Evolutionary conservation across 805 yeast genomes (phyloP).

Genomic region (Yarrowia porcina): DNA sequence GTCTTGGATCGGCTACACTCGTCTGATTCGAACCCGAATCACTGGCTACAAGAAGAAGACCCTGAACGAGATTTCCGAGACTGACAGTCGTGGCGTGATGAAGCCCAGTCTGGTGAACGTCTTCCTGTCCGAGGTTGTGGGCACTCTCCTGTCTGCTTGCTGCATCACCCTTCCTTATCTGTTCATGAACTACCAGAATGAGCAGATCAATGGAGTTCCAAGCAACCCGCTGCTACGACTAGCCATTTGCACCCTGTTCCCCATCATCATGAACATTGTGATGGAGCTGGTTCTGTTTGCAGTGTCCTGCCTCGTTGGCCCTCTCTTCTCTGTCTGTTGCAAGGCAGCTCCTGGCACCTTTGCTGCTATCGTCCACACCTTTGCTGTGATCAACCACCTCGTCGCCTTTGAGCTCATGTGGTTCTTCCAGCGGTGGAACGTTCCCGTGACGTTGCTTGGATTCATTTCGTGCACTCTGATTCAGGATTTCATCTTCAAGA

Average conservation of each 20-base stretch:
- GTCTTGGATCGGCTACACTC: conserved; percentile 68
- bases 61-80: conserved; percentile 54
- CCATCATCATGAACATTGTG: conserved; percentile 32
- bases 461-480: conserved; percentile 53
- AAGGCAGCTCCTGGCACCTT: conserved; percentile 49
- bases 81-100: conserved; percentile 32
- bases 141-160: conserved; percentile 57
- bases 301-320: conserved; percentile 33
- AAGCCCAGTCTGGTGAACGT: conserved; percentile 70
- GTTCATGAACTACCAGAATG: conserved; percentile 51
- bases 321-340: conserved; percentile 44
- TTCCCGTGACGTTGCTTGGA: conserved; percentile 59
- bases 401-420: conserved; percentile 60
- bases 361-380: conserved; percentile 55
- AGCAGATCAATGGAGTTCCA: conserved; percentile 31
- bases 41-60: conserved; percentile 76
- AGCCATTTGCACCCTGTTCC: conserved; percentile 38
- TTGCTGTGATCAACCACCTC: conserved; percentile 53
- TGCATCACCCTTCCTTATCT: conserved; percentile 57
- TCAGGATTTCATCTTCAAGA: conserved; percentile 57
- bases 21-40: conserved; percentile 67
- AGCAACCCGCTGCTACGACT: conserved; percentile 56
- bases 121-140: conserved; percentile 63
- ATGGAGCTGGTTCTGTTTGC: conserved; percentile 40
- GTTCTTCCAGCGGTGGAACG: conserved; percentile 64